phyloP scores from a whole-genome alignment of 1,139 yeast species.

The Diutina mesorugosa region DNA sequence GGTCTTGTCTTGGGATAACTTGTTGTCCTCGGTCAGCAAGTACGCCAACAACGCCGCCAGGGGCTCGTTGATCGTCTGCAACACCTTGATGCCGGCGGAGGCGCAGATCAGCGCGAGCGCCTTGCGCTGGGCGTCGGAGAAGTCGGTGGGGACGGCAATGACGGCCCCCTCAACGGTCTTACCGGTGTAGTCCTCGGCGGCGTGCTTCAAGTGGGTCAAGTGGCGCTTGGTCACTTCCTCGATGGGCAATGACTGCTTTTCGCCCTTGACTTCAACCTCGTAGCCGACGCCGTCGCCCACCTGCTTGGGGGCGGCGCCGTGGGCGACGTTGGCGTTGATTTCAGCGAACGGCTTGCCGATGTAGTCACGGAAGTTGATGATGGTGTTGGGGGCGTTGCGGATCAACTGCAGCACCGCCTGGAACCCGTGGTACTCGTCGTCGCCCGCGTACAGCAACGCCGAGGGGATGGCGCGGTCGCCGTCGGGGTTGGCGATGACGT shows the following conservation, averaged over 20 bases:
- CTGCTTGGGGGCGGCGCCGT: conserved; percentile 63
- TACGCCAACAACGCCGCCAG: conserved; percentile 84
- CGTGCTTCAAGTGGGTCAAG: conserved; percentile 64
- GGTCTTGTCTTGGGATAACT: conserved; percentile 55
- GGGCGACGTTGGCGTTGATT: conserved; percentile 49
- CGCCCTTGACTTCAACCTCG: conserved; percentile 34
- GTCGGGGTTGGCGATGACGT: conserved; percentile 96
- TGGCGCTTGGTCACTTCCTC: conserved; percentile 80
- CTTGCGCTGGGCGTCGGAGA: conserved; percentile 58
- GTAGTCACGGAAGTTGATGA: conserved; percentile 87
- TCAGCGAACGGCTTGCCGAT: conserved; percentile 65
- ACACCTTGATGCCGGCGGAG: conserved; percentile 64
- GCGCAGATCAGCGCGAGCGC: conserved; percentile 51
- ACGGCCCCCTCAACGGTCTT: conserved; percentile 71
- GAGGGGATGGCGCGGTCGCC: conserved; percentile 98
- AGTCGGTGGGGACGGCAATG: conserved; percentile 84
- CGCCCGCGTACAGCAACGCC: conserved; percentile 80
- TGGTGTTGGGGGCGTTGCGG: conserved; percentile 81
- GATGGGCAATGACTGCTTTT: conserved; percentile 41
- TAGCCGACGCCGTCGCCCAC: conserved; percentile 62
- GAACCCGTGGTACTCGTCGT: conserved; percentile 93
- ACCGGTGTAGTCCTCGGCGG: conserved; percentile 92
- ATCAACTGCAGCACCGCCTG: conserved; percentile 90
- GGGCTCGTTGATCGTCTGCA: conserved; percentile 89
- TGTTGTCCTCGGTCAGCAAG: conserved; percentile 36